Percentiles rank a stretch among this genome's conserved stretches.
Conservation (phyloP, 306 rosid species). For the Vigna hirtella region DNA sequence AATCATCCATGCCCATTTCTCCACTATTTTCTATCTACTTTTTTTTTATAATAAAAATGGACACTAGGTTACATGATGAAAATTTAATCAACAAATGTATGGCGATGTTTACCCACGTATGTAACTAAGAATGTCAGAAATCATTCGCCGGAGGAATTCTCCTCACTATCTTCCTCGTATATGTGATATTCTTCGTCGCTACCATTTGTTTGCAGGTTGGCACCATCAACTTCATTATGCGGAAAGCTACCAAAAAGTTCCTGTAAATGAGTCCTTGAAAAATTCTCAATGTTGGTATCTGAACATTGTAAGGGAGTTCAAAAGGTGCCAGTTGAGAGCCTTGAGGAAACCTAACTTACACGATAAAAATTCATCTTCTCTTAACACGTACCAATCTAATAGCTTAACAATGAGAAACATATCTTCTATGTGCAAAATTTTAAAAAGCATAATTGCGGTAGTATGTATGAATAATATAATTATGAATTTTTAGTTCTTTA, state of each 20-base stretch:
- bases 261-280: constrained; percentile 80
- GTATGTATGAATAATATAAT: background rate
- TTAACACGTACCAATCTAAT: background rate
- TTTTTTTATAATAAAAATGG: background rate
- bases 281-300: constrained; percentile 65
- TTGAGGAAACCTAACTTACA: background rate
- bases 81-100: background rate
- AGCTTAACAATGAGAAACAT: constrained; percentile 1
- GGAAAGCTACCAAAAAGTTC: constrained; percentile 90
- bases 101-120: background rate
- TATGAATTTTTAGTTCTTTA: background rate
- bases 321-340: constrained; percentile 5
- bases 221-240: constrained; percentile 43
- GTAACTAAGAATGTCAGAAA: constrained; percentile 8
- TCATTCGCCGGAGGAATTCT: constrained; percentile 54
- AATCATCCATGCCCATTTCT: background rate
- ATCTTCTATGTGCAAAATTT: background rate
- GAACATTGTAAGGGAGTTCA: constrained; percentile 57
- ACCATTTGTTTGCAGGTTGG: constrained; percentile 41
- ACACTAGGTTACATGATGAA: background rate
- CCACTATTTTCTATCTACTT: background rate
- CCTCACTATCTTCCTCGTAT: constrained; percentile 70
- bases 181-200: constrained; percentile 78
- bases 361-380: background rate
- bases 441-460: constrained; percentile 2